Evolutionary conservation across 306 rosid species (phyloP).

Genomic region (Astragalus membranaceus): DNA sequence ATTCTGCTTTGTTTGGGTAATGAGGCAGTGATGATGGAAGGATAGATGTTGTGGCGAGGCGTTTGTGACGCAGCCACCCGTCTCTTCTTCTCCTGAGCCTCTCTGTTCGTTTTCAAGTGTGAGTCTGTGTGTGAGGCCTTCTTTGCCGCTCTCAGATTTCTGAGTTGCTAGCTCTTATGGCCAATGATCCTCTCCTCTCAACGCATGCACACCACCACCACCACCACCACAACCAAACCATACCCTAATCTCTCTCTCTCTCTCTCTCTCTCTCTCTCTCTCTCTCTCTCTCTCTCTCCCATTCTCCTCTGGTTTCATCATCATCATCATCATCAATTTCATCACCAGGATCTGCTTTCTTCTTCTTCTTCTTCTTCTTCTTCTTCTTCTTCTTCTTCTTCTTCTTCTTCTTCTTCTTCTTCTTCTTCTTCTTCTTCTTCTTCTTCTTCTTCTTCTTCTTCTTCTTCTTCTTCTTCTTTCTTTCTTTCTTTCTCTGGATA

Average conservation of each 20-base stretch:
- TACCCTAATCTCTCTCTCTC: background rate
- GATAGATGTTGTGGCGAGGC: background rate
- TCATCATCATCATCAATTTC: too few relatives aligned
- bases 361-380: background rate
- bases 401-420: background rate
- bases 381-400: background rate
- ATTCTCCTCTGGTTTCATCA: too few relatives aligned
- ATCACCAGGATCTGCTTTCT: background rate
- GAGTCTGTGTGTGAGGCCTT: background rate
- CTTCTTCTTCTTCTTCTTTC: too few relatives aligned
- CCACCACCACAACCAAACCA: background rate
- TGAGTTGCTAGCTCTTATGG: background rate
- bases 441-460: background rate
- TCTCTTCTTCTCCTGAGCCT: background rate
- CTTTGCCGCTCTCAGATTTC: background rate
- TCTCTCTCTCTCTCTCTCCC: background rate
- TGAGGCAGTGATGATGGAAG: background rate
- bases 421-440: background rate
- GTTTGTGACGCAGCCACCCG: background rate
- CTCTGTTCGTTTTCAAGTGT: background rate
- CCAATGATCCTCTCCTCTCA: background rate
- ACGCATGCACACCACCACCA: background rate
- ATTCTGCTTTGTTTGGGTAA: background rate
- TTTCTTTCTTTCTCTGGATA: background rate
- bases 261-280: background rate